phyloP scores from a whole-genome alignment of 2,329 filamentous ascomycete species.

The Albophoma yamanashiensis region DNA sequence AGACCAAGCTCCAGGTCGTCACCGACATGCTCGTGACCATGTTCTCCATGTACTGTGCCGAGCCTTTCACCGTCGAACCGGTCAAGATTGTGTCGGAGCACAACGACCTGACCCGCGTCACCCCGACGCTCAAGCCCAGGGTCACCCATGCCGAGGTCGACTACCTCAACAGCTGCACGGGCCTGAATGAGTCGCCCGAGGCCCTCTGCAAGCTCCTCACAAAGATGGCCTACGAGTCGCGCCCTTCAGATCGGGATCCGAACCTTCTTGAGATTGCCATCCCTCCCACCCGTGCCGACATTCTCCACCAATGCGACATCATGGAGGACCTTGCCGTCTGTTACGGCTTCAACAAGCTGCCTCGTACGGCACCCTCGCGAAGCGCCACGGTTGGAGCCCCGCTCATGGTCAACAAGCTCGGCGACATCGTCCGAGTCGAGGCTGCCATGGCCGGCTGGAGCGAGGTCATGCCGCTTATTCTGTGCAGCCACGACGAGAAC shows the following conservation, averaged over 20 bases:
- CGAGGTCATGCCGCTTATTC: conserved; percentile 90
- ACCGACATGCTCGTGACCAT: conserved; percentile 93
- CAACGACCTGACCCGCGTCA: conserved; percentile 72
- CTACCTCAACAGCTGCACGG: conserved; percentile 90
- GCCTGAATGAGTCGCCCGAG: conserved; percentile 62
- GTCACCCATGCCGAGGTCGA: conserved; percentile 73
- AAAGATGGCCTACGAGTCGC: conserved; percentile 82
- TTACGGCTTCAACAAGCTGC: conserved; percentile 95
- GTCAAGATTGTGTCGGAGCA: conserved; percentile 87
- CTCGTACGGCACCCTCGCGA: conserved; percentile 76
- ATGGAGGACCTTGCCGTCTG: conserved; percentile 98
- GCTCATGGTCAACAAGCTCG: conserved; percentile 85
- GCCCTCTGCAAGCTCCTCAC: conserved; percentile 69
- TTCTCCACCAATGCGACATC: conserved; percentile 92
- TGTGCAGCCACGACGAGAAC: conserved; percentile 98
- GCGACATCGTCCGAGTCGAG: conserved; percentile 82
- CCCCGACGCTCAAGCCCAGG: conserved; percentile 70
- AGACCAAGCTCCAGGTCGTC: conserved; percentile 92
- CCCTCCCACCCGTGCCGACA: conserved; percentile 83
- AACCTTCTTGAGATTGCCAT: conserved; percentile 73
- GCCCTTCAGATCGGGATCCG: conserved; percentile 57
- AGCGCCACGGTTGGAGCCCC: conserved; percentile 79
- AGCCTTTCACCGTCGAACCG: conserved; percentile 87
- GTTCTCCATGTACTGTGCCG: conserved; percentile 86
- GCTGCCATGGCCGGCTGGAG: conserved; percentile 91